Evolutionary conservation across 352 stramenopile species (phyloP).

Genomic region (Phytophthora quininea): DNA sequence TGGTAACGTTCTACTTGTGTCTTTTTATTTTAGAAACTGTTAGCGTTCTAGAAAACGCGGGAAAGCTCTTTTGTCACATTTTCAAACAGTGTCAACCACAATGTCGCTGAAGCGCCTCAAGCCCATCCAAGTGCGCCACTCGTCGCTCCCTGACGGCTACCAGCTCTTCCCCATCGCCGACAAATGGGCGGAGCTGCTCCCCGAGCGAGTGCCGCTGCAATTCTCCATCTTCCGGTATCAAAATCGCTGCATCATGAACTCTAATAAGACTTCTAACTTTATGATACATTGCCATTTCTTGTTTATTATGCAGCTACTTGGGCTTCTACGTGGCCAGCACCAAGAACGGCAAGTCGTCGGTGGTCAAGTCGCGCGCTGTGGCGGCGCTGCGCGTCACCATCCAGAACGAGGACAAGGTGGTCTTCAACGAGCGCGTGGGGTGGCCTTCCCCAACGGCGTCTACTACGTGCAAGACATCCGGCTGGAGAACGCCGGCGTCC

Average conservation of each 20-base stretch:
- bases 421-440: conserved; percentile 67
- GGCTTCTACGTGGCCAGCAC: conserved; percentile 78
- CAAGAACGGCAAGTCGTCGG: conserved; percentile 64
- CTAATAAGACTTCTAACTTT: background rate
- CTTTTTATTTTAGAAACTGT: background rate
- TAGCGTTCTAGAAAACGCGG: too few relatives aligned
- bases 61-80: too few relatives aligned
- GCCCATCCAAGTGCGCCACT: conserved; percentile 54
- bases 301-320: conserved; percentile 46
- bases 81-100: conserved; percentile 8
- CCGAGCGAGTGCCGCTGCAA: conserved; percentile 64
- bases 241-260: too few relatives aligned
- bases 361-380: conserved; percentile 61
- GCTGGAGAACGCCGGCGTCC: conserved; percentile 58
- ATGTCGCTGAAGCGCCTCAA: conserved; percentile 80
- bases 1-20: background rate
- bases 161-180: conserved; percentile 68
- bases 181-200: conserved; percentile 77
- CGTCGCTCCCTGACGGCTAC: conserved; percentile 59
- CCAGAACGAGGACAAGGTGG: conserved; percentile 78
- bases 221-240: conserved; percentile 77
- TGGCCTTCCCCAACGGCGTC: conserved; percentile 74
- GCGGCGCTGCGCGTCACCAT: conserved; percentile 71
- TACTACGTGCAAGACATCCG: conserved; percentile 84
- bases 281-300: background rate